phyloP scores from a whole-genome alignment of 2,329 filamentous ascomycete species.

The Xylaria sp. region DNA sequence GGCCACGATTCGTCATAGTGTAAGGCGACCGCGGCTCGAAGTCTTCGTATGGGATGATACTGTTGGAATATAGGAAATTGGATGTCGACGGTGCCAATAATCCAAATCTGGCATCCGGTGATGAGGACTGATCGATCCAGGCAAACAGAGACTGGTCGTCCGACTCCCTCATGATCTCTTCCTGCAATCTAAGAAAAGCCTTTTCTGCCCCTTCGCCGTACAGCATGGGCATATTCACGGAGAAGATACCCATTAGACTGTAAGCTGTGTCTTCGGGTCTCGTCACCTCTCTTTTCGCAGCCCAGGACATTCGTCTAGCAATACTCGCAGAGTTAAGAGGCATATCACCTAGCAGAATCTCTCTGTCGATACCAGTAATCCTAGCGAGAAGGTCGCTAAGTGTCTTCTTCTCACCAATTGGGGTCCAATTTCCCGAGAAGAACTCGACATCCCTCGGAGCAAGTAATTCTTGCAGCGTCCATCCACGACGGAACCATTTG shows the following conservation, averaged over 20 bases:
- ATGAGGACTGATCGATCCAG: conserved; percentile 27
- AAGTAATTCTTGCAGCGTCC: conserved; percentile 4
- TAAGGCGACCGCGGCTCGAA: conserved; percentile 46
- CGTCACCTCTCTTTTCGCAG: conserved; percentile 23
- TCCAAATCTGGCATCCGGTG: conserved; percentile 45
- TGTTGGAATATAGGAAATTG: conserved; percentile 53
- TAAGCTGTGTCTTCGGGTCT: conserved; percentile 30
- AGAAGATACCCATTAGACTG: conserved; percentile 26
- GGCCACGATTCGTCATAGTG: conserved; percentile 45
- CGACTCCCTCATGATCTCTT: conserved; percentile 31
- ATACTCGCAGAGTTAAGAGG: conserved; percentile 22
- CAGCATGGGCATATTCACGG: conserved; percentile 28
- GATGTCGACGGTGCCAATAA: conserved; percentile 59
- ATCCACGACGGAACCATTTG: conserved; percentile 13
- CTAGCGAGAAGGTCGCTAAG: conserved; percentile 1
- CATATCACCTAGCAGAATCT: conserved; percentile 21
- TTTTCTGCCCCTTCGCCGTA: conserved; percentile 31
- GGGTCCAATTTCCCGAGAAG: conserved; percentile 17
- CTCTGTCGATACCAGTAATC: conserved; percentile 29
- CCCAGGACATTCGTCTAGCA: conserved; percentile 31
- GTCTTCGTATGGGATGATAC: conserved; percentile 49
- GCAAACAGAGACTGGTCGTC: conserved; percentile 35
- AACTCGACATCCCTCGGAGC: conserved; percentile 18
- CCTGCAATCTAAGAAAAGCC: conserved; percentile 26
- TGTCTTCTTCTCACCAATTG: conserved; percentile 29